Base-by-base conservation (phyloP, 805 yeast genomes). In the Kodamaea laetipori region DNA sequence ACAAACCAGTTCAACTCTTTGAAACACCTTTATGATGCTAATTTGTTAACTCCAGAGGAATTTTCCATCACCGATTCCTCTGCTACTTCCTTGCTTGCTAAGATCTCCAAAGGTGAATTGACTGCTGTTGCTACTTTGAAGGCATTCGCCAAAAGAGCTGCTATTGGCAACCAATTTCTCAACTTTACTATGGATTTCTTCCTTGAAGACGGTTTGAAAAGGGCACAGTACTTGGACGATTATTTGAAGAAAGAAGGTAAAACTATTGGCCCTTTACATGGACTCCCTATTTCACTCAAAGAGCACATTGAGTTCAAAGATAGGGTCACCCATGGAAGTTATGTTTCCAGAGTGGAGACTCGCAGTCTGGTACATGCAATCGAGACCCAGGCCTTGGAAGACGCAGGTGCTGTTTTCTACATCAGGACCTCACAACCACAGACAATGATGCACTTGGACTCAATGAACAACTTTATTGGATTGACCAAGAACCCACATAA, bases 401-500 rank as follows among this genome's bases (percentile, higher is more conserved):
- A 69, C 21, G 61, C 77, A 18, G 36, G 87, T 37, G 85, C 84
- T 24, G 78, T 82, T 13, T 75, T 80, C 51, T 82, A 75, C 54
- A 78, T 79, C 34, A 71, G 89, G 57, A 82, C 90, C 6, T 75
- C 80, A 43, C 79, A 81, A 59, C 89, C 89, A 4, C 87, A 82
- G 57, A 69, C 80, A 3, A 63, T 82, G 57, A 82, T 82, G 89
- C 86, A 82, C 52, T 63, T 80, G 55, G 84, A 81, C 59, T 76
- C 85, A 16, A 66, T 69, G 54, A 81, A 81, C 59, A 78, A 78
- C 62, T 71, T 82, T 53, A 73, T 68, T 33, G 86, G 86, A 4
- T 67, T 78, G 49, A 71, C 85, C 4, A 68, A 76, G 57, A 82
- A 82, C 54, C 78, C 86, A 1, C 61, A 67, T 60, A 82, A 82